A percentile compares a stretch with the other conserved stretches of the same genome.
Conservation (phyloP, 2,329 filamentous ascomycete species). For the Exophiala viscosa region DNA sequence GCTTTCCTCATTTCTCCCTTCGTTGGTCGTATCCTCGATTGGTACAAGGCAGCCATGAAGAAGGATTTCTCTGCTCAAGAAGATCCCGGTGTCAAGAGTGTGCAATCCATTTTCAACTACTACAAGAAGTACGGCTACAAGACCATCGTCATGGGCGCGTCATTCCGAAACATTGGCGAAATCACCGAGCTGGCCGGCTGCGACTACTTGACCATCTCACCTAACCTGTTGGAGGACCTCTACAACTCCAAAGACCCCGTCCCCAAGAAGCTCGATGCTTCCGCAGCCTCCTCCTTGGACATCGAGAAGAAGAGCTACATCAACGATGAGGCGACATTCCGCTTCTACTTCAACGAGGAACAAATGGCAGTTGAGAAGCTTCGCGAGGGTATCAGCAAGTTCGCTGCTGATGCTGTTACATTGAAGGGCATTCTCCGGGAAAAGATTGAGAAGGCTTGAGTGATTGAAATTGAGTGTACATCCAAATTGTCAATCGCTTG, state of each 20-base stretch:
- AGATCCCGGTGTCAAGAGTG: constrained; percentile 93
- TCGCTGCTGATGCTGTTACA: constrained; percentile 89
- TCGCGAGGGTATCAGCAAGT: constrained; percentile 98
- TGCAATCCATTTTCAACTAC: constrained; percentile 97
- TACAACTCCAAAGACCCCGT: constrained; percentile 77
- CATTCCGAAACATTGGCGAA: constrained; percentile 93
- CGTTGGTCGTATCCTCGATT: constrained; percentile 98
- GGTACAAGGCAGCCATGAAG: constrained; percentile 96
- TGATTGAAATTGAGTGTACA: not conserved
- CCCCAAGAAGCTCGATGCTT: constrained; percentile 86
- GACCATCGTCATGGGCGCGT: constrained; percentile 99
- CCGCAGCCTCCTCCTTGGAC: constrained; percentile 62
- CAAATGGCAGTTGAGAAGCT: constrained; percentile 99
- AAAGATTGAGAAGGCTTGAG: constrained; percentile 62
- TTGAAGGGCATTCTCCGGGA: constrained; percentile 87
- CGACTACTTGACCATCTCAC: constrained; percentile 98
- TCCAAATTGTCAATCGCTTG: too few species aligned
- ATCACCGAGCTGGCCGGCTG: constrained; percentile 97
- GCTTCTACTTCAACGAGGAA: constrained; percentile 99
- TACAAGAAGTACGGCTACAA: constrained; percentile 99
- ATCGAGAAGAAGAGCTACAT: constrained; percentile 90
- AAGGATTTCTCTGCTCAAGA: constrained; percentile 86
- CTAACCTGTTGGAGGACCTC: constrained; percentile 89
- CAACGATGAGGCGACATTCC: constrained; percentile 83
- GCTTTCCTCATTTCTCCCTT: constrained; percentile 99